Percentiles rank a stretch among this genome's conserved stretches.
These are phyloP conservation scores for Torrubiellomyces zombiae DNA, from an alignment of 2,329 filamentous ascomycete genomes.

Conservation along the genomic window DNA sequence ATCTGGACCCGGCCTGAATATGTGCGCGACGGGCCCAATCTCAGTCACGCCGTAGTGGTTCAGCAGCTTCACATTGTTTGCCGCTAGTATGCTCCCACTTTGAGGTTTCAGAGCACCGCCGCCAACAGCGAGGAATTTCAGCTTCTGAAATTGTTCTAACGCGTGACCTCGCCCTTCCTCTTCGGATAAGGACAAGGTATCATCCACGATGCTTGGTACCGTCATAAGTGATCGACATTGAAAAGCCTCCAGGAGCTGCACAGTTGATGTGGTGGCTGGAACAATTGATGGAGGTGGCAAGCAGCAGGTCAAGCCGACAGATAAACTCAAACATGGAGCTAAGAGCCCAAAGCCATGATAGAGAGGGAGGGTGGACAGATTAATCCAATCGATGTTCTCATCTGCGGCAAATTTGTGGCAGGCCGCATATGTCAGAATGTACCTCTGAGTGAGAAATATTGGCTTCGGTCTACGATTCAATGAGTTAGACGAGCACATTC, in stretches of 20 bases:
- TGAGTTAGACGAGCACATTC: too few relatives aligned
- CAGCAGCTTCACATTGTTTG: slow-evolving; percentile 10
- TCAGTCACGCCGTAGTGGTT: slow-evolving; percentile 19
- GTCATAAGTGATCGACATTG: slow-evolving; percentile 13
- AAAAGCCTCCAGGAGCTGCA: slow-evolving; percentile 7
- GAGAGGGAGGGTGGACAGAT: slow-evolving; percentile 15
- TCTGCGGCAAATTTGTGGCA: slow-evolving; percentile 10
- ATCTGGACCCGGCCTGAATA: slow-evolving; percentile 12
- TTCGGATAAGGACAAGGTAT: slow-evolving; percentile 7
- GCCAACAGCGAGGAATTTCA: slow-evolving; percentile 14
- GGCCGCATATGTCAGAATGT: slow-evolving; percentile 12
- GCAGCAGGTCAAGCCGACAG: slow-evolving; percentile 11
- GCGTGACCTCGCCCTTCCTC: slow-evolving; percentile 5
- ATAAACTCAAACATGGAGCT: slow-evolving; percentile 11
- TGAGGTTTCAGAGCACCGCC: slow-evolving; percentile 12
- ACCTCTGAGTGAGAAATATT: slow-evolving; percentile 13
- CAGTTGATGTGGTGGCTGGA: slow-evolving; percentile 7
- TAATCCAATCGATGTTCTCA: slow-evolving; percentile 7
- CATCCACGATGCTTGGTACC: slow-evolving; percentile 16
- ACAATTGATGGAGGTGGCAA: slow-evolving; percentile 11
- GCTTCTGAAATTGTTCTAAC: background rate
- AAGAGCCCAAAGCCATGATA: slow-evolving; percentile 16
- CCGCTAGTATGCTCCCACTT: slow-evolving; percentile 7
- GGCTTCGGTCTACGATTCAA: too few relatives aligned
- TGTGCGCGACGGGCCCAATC: slow-evolving; percentile 14